Evolutionary conservation across 129 eudicot species (phyloP).

Genomic region (Mikania micrantha): DNA sequence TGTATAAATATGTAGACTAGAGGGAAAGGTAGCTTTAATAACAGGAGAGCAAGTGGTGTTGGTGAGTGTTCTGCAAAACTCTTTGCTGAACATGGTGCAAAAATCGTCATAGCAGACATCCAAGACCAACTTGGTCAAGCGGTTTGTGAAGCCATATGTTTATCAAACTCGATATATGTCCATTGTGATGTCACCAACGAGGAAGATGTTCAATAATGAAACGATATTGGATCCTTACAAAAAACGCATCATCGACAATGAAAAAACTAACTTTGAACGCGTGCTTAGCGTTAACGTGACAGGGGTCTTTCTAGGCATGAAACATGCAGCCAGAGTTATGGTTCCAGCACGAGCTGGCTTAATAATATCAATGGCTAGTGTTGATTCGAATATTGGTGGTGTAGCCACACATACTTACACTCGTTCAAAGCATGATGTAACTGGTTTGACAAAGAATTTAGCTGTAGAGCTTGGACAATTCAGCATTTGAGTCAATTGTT

Average conservation of each 20-base stretch:
- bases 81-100: conserved; percentile 54
- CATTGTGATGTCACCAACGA: conserved; percentile 65
- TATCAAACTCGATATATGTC: conserved; percentile 30
- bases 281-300: neutral
- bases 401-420: conserved; percentile 41
- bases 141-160: conserved; percentile 32
- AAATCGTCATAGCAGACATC: conserved; percentile 46
- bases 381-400: conserved; percentile 31
- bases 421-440: conserved; percentile 40
- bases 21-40: conserved; percentile 48
- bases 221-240: conserved; percentile 19
- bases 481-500: conserved; percentile 54
- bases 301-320: conserved; percentile 16
- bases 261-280: conserved; percentile 12
- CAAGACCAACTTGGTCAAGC: conserved; percentile 54
- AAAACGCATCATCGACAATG: conserved; percentile 26
- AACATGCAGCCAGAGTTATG: conserved; percentile 63
- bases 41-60: conserved; percentile 52
- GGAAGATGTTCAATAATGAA: conserved; percentile 39
- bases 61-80: conserved; percentile 47
- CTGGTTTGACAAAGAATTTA: conserved; percentile 45
- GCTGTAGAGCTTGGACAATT: conserved; percentile 47
- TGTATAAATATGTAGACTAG: conserved; percentile 30
- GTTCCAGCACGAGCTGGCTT: conserved; percentile 41
- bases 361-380: conserved; percentile 40